Base-by-base conservation (phyloP, 768 basidiomycete genomes). In the Phylloporus sp. region DNA sequence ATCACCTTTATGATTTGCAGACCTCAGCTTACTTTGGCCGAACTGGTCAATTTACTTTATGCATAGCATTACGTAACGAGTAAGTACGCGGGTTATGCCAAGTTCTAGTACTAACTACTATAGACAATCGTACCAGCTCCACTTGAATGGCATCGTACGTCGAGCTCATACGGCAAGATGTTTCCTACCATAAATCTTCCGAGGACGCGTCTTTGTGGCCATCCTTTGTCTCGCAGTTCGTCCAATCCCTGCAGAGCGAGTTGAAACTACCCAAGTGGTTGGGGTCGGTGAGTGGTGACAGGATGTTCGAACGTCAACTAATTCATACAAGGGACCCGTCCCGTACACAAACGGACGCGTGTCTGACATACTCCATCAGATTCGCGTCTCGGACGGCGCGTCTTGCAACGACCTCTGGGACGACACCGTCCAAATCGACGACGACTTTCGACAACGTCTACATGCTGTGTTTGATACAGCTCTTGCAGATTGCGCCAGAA, bases 401-500 rank as follows among this genome's bases (percentile, higher is more conserved):
- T 15, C 39, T n/a, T 22, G 15, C 18, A 23, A 22, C 20, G 39
- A 35, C n/a, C 10, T 52, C 11, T 52, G 51, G 51, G 51, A 47
- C 6, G 5, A 15, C 16, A 8, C 31, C 2, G 45, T 41, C 6
- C 10, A 12, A 3, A 3, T 31, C 5, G 49, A 46, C 18, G 10
- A 36, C 4, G 45, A 29, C 3, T 11, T 11, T 16, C 5, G 23
- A 29, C 39, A 46, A 3, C 49, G 32, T 8, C 22, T 54, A 4
- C 44, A 20, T n/a, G 31, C 12, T 13, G 32, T 46, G 27, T 46
- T 51, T 12, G 29, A 54, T 7, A 29, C 20, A 2, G 49, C 40
- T 12, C 53, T 54, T 10, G 27, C 41, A 1, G 53, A 52, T 20
- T 52, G 54, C 7, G 40, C 45, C 34, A 41, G 54, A 27, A 42